These are phyloP conservation scores for Cucurbita maxima DNA, from an alignment of 306 rosid species.

Conservation along the genomic window DNA sequence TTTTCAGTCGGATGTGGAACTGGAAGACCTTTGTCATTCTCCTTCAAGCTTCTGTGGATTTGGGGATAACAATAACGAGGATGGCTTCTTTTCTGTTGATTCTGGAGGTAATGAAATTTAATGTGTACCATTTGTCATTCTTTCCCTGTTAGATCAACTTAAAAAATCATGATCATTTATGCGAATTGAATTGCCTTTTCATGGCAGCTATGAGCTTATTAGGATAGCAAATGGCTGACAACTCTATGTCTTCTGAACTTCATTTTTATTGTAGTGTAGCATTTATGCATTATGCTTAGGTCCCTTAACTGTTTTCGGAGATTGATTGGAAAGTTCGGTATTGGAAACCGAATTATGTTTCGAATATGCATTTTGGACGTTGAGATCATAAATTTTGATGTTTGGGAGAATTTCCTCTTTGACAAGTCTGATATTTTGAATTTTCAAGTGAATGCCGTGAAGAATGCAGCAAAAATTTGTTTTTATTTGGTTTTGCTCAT, in stretches of 20 bases:
- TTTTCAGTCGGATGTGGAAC: conserved; percentile 7
- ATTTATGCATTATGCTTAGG: background rate
- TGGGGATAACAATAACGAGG: conserved; percentile 13
- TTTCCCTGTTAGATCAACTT: background rate
- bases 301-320: background rate
- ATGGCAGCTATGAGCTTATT: background rate
- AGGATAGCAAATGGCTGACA: background rate
- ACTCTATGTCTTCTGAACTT: background rate
- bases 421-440: background rate
- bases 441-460: background rate
- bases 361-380: background rate
- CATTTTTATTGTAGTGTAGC: background rate
- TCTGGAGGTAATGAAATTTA: conserved; percentile 16
- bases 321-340: background rate
- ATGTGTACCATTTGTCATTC: background rate
- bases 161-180: background rate
- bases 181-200: background rate
- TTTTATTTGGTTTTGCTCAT: background rate
- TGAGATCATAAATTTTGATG: background rate
- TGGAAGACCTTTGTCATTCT: conserved; percentile 6
- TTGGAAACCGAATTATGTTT: background rate
- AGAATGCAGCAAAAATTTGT: background rate
- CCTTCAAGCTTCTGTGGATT: conserved; percentile 14
- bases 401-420: background rate
- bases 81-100: conserved; percentile 10